phyloP scores from a whole-genome alignment of 768 basidiomycete species.

The Termitomyces sp. region DNA sequence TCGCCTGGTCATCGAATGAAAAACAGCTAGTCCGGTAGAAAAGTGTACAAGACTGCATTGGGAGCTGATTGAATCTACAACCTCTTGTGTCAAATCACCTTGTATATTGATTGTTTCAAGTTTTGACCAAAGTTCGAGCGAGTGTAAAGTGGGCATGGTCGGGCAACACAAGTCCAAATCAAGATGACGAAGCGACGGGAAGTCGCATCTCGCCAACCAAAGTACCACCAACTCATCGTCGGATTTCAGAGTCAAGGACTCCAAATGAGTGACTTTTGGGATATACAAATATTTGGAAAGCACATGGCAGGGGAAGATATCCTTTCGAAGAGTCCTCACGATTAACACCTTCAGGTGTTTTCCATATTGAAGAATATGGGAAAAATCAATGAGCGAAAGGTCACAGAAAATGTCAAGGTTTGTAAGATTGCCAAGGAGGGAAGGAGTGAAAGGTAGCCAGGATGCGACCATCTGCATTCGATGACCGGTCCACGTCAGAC shows the following conservation, averaged over 20 bases:
- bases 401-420: not conserved
- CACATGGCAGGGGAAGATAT: not conserved
- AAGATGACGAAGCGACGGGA: not conserved
- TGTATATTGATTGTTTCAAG: not conserved
- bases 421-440: conserved; percentile 1
- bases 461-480: conserved; percentile 3
- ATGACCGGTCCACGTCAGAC: conserved; percentile 6
- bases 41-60: not conserved
- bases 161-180: not conserved
- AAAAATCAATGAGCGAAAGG: not conserved
- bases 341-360: not conserved
- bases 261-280: not conserved
- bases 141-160: not conserved
- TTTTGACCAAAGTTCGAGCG: not conserved
- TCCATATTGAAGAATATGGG: not conserved
- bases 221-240: not conserved
- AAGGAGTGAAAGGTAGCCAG: conserved; percentile 8
- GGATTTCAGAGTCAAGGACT: not conserved
- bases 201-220: not conserved
- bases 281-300: not conserved
- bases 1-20: not conserved
- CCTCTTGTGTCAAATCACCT: not conserved
- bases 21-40: not conserved
- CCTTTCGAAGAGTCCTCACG: not conserved
- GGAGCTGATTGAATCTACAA: not conserved